A percentile compares a stretch with the other conserved stretches of the same genome.
phyloP scores from a whole-genome alignment of 768 basidiomycete genomes.

The Russula ochroleuca region DNA sequence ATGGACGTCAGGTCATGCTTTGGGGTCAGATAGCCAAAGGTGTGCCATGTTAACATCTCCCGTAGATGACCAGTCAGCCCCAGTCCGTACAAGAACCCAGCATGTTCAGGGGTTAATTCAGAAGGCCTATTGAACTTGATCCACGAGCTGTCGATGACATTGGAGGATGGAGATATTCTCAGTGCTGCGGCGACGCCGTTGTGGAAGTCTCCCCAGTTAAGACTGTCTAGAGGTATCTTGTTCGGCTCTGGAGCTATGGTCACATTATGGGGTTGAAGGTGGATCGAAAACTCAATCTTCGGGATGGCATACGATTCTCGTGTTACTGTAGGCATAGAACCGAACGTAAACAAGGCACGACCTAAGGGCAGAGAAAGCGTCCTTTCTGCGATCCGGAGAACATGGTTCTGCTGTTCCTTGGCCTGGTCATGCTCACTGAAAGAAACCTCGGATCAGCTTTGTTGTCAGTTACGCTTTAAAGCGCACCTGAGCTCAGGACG shows the following conservation, averaged over 20 bases:
- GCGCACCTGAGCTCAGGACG: slow-evolving; percentile 67
- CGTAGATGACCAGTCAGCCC: slow-evolving; percentile 89
- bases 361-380: slow-evolving; percentile 90
- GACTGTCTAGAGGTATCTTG: slow-evolving; percentile 66
- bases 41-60: slow-evolving; percentile 90
- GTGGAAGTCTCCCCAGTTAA: slow-evolving; percentile 95
- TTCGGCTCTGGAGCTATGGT: slow-evolving; percentile 62
- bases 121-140: slow-evolving; percentile 93
- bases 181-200: slow-evolving; percentile 93
- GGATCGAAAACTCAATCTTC: slow-evolving; percentile 70
- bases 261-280: slow-evolving; percentile 68
- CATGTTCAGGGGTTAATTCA: slow-evolving; percentile 88
- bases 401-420: slow-evolving; percentile 79
- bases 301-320: slow-evolving; percentile 77
- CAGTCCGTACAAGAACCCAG: slow-evolving; percentile 91
- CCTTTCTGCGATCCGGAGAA: slow-evolving; percentile 75
- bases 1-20: slow-evolving; percentile 96
- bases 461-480: background rate
- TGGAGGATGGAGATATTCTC: slow-evolving; percentile 69
- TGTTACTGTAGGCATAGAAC: slow-evolving; percentile 68
- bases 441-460: background rate
- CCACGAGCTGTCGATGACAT: slow-evolving; percentile 87
- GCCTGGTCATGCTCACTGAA: slow-evolving; percentile 81
- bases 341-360: slow-evolving; percentile 88
- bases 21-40: slow-evolving; percentile 90